These are phyloP conservation scores for Pseudozyma thailandica DNA, from an alignment of 1,284 basidiomycete species.

Conservation along the genomic window DNA sequence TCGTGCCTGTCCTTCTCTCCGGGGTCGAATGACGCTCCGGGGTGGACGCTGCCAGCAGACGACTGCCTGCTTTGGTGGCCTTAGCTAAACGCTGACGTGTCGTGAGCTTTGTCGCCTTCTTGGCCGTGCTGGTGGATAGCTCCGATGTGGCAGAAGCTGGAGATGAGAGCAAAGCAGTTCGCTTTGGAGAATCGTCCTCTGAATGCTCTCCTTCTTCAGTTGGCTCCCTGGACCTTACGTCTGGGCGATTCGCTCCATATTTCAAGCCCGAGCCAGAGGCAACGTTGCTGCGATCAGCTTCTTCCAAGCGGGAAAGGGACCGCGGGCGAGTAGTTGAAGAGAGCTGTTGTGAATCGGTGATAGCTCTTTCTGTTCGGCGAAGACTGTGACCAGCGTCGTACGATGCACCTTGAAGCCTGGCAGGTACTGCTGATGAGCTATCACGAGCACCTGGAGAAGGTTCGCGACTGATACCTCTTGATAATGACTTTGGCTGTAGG, in stretches of 20 bases:
- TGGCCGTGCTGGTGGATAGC: conserved; percentile 1
- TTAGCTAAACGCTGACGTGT: conserved; percentile 47
- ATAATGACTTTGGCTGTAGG: conserved; percentile 3
- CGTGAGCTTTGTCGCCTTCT: conserved; percentile 37
- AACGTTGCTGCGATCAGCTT: not conserved
- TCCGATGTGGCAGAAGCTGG: conserved; percentile 21
- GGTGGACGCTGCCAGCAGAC: conserved; percentile 21
- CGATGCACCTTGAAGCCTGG: conserved; percentile 12
- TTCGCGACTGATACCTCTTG: conserved; percentile 23
- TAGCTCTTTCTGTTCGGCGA: conserved; percentile 7
- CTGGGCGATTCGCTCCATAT: not conserved
- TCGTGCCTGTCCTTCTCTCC: conserved; percentile 9
- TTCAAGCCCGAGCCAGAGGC: not conserved
- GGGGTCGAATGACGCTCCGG: conserved; percentile 21
- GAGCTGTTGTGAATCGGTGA: conserved; percentile 24
- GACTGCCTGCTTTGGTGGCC: conserved; percentile 44
- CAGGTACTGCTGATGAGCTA: not conserved
- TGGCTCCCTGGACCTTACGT: not conserved
- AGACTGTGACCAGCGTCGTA: conserved; percentile 3
- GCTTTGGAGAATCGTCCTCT: conserved; percentile 2
- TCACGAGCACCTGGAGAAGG: conserved; percentile 11
- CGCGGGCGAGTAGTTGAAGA: conserved; percentile 2
- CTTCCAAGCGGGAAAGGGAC: not conserved
- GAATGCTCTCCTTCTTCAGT: conserved; percentile 2
- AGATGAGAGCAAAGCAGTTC: conserved; percentile 3